Base-by-base conservation (phyloP, 805 yeast genomes). In the Pichia paraexigua region DNA sequence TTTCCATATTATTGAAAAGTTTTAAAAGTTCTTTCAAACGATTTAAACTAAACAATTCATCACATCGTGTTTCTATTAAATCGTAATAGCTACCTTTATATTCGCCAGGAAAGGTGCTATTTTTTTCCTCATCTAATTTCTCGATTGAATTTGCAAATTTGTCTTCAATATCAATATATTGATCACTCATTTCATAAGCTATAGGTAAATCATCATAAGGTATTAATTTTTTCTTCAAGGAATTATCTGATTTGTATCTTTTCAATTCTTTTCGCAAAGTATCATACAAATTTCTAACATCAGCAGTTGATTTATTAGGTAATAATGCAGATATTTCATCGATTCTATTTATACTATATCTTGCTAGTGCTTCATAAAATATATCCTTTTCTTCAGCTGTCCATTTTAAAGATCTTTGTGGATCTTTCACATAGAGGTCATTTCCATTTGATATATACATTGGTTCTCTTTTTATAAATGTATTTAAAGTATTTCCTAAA, bases 151-250 rank as follows among this genome's bases (percentile, higher is more conserved):
- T 27, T 2, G 68, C 58, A 43, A 60, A 59, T 6, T 56, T 49
- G 20, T 77, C 76, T 56, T 82, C 87, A 54, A 75, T 60, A 7
- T 63, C 60, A 1, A 76, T 58, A 51, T 69, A 74, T 20, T 61
- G 61, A 9, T 69, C 70, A 53, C 76, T 74, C 68, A 81, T 69
- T 57, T 82, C 87, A 53, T 69, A 63, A 1, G 82, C 77, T 3
- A 70, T 68, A 1, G 86, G 85, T 11, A 81, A 63, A 13, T 77
- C 76, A 28, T 66, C 63, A 58, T 77, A 75, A 15, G 63, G 57
- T 3, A 71, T 51, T 30, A 75, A 58, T 20, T 57, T 48, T 22
- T 55, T 53, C 35, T 55, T 56, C 1, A 45, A 41, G 25, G 56
- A 57, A 37, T 44, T 48, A 41, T 49, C 57, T 37, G 47, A 50